Percentiles rank a stretch among this genome's conserved stretches.
Evolutionary conservation across 805 yeast genomes (phyloP).

Genomic region (Tetrapisispora nanseiensis): DNA sequence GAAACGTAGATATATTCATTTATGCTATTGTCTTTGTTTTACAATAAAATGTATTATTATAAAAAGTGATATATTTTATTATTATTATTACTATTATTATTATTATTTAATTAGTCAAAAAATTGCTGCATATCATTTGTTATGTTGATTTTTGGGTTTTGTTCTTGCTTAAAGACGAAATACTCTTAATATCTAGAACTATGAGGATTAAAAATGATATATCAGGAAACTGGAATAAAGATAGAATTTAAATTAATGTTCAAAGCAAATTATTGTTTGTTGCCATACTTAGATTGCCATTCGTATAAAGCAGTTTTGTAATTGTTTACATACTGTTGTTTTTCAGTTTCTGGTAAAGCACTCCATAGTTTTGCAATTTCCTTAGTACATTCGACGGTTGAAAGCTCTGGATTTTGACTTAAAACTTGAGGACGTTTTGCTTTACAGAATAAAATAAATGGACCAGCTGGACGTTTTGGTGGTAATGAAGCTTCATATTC

Average conservation of each 20-base stretch:
- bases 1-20: too few species aligned
- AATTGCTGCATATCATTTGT: too few species aligned
- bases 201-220: too few species aligned
- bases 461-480: slow-evolving; percentile 33
- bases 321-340: slow-evolving; percentile 16
- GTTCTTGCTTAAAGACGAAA: too few species aligned
- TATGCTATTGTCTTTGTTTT: too few species aligned
- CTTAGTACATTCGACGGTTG: slow-evolving; percentile 14
- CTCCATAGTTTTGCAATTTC: slow-evolving; percentile 23
- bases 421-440: slow-evolving; percentile 13
- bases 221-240: neutral
- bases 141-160: too few species aligned
- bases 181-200: too few species aligned
- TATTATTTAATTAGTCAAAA: too few species aligned
- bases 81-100: too few species aligned
- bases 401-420: slow-evolving; percentile 12
- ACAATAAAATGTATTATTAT: too few species aligned
- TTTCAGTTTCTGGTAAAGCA: slow-evolving; percentile 11
- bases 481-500: slow-evolving; percentile 23
- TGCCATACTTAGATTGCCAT: slow-evolving; percentile 6
- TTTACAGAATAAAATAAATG: slow-evolving; percentile 24
- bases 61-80: too few species aligned
- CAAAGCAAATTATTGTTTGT: neutral
- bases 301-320: slow-evolving; percentile 14
- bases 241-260: neutral